These are phyloP conservation scores for Pseudogymnoascus sp. DNA, from an alignment of 2,329 filamentous ascomycete genomes.

Conservation along the genomic window DNA sequence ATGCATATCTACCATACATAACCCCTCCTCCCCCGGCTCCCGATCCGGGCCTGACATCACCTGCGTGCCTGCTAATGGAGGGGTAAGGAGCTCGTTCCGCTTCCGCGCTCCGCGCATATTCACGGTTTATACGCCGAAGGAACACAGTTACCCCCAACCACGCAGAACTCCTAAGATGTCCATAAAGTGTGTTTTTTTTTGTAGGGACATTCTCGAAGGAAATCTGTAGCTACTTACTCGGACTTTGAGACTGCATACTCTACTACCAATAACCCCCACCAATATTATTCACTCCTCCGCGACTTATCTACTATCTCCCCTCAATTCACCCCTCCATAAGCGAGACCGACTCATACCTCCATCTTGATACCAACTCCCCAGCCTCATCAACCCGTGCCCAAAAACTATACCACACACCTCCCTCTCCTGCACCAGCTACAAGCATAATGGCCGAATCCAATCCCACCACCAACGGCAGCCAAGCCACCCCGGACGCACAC, in stretches of 20 bases:
- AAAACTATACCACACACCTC: no score
- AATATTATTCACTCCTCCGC: not conserved
- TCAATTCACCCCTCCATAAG: not conserved
- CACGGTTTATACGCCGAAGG: not conserved
- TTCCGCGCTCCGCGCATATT: not conserved
- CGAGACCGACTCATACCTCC: not conserved
- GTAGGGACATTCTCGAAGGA: no score
- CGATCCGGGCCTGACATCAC: not conserved
- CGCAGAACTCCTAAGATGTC: not conserved
- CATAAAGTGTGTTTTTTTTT: conserved; percentile 1
- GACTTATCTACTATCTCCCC: not conserved
- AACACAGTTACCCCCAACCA: no score
- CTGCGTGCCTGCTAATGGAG: not conserved
- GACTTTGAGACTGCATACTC: not conserved
- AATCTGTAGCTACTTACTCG: not conserved
- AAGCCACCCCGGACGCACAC: not conserved
- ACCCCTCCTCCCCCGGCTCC: not conserved
- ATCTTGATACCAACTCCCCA: not conserved
- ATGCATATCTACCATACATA: not conserved
- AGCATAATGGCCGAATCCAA: not conserved
- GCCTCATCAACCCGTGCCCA: not conserved
- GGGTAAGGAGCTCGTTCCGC: not conserved
- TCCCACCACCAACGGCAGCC: not conserved
- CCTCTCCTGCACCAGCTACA: not conserved
- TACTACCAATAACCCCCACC: not conserved